Evolutionary conservation across 2,329 filamentous ascomycete species (phyloP).

Genomic region (Pezicula neosporulosa): DNA sequence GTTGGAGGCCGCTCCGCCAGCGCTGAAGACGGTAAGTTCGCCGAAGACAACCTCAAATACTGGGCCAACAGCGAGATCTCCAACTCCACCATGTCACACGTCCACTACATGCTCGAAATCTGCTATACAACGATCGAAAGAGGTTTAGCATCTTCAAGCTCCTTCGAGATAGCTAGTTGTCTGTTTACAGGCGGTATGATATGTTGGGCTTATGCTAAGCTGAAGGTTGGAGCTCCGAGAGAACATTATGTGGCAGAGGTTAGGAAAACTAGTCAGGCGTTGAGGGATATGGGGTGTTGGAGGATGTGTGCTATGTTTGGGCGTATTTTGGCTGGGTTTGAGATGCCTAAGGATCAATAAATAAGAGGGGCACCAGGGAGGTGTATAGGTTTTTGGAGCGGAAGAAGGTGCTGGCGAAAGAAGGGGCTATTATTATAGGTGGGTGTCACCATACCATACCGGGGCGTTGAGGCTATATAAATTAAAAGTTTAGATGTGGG

Average conservation of each 20-base stretch:
- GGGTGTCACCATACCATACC: too few relatives aligned
- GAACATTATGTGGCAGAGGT: conserved; percentile 16
- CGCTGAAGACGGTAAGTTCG: conserved; percentile 20
- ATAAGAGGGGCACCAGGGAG: too few relatives aligned
- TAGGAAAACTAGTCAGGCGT: conserved; percentile 16
- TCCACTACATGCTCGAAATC: conserved; percentile 18
- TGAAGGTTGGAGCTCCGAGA: conserved; percentile 9
- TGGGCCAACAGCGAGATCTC: conserved; percentile 24
- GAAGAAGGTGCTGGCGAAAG: too few relatives aligned
- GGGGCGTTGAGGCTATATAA: too few relatives aligned
- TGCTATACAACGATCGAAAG: conserved; percentile 14
- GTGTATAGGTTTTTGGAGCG: too few relatives aligned
- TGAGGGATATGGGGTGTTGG: conserved; percentile 23
- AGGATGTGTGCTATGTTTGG: conserved; percentile 25
- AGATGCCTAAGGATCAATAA: conserved; percentile 4
- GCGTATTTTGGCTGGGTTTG: conserved; percentile 22
- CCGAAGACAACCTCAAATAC: conserved; percentile 23
- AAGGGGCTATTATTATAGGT: too few relatives aligned
- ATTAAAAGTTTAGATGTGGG: too few relatives aligned
- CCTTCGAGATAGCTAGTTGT: conserved; percentile 21
- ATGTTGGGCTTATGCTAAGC: conserved; percentile 25
- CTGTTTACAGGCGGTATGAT: conserved; percentile 25
- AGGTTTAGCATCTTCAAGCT: conserved; percentile 12
- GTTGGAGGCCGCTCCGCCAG: conserved; percentile 21
- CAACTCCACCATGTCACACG: conserved; percentile 21